Evolutionary conservation across 1,139 yeast genomes (phyloP).

Genomic region (Taphrina wiesneri): DNA sequence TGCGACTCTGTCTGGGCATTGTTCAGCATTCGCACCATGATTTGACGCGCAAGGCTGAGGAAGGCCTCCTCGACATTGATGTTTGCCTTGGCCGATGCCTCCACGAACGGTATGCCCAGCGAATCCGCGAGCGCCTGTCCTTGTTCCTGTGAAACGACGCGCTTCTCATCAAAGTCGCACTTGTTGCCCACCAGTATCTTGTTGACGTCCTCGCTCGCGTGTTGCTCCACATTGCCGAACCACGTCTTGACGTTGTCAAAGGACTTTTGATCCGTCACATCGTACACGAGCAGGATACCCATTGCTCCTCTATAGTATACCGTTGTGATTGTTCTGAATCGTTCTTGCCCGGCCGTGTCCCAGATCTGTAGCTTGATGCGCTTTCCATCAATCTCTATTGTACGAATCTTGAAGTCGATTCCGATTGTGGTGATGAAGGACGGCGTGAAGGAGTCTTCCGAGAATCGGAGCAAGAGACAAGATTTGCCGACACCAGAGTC

Average conservation of each 20-base stretch:
- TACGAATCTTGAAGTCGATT: conserved; percentile 94
- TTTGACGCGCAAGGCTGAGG: conserved; percentile 73
- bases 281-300: conserved; percentile 95
- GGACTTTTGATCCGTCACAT: conserved; percentile 91
- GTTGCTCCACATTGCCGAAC: conserved; percentile 93
- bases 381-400: conserved; percentile 90
- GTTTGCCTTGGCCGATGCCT: conserved; percentile 93
- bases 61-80: conserved; percentile 89
- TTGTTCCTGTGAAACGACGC: conserved; percentile 79
- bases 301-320: conserved; percentile 98
- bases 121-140: conserved; percentile 88
- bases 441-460: conserved; percentile 95
- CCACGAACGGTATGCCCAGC: conserved; percentile 85
- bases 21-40: conserved; percentile 33
- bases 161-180: conserved; percentile 73
- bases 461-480: conserved; percentile 87
- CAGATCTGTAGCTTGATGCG: conserved; percentile 93
- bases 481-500: conserved; percentile 98
- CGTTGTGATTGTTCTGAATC: conserved; percentile 96
- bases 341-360: conserved; percentile 99
- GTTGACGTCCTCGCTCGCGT: conserved; percentile 94
- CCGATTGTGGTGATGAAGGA: conserved; percentile 96
- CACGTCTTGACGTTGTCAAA: conserved; percentile 84
- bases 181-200: conserved; percentile 92
- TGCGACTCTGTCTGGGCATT: conserved; percentile 5